phyloP scores from a whole-genome alignment of 2,329 filamentous ascomycete species.

The Verruconis gallopava region DNA sequence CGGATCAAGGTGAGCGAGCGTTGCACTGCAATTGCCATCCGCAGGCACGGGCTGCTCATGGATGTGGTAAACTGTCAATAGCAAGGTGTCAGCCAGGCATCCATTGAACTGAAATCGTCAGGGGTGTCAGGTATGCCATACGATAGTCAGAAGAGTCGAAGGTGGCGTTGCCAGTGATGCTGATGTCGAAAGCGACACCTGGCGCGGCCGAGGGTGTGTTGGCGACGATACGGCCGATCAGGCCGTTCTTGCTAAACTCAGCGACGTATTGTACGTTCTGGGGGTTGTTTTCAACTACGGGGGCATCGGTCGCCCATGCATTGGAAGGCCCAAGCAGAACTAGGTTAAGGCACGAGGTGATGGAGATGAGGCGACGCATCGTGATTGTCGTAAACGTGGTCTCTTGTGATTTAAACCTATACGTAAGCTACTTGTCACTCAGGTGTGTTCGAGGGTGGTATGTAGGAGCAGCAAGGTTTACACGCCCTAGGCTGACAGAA shows the following conservation, averaged over 20 bases:
- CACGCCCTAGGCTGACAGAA: too few species aligned
- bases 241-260: slow-evolving; percentile 4
- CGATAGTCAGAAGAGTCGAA: too few species aligned
- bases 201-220: neutral
- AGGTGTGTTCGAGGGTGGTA: too few species aligned
- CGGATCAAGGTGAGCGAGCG: slow-evolving; percentile 30
- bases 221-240: slow-evolving; percentile 12
- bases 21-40: slow-evolving; percentile 30
- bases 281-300: slow-evolving; percentile 22
- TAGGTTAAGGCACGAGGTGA: too few species aligned
- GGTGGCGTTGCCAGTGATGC: slow-evolving; percentile 9
- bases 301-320: slow-evolving; percentile 6
- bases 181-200: slow-evolving; percentile 10
- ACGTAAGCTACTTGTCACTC: too few species aligned
- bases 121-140: too few species aligned
- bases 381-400: too few species aligned
- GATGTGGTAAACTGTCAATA: slow-evolving; percentile 33
- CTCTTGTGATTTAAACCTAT: too few species aligned
- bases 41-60: slow-evolving; percentile 29
- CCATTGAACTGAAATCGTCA: too few species aligned
- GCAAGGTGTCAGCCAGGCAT: too few species aligned
- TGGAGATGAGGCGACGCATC: too few species aligned
- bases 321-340: neutral
- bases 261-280: slow-evolving; percentile 27
- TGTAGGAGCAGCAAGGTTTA: too few species aligned